phyloP scores from a whole-genome alignment of 164 flowering plant genomes.

The Berberis vulgaris region DNA sequence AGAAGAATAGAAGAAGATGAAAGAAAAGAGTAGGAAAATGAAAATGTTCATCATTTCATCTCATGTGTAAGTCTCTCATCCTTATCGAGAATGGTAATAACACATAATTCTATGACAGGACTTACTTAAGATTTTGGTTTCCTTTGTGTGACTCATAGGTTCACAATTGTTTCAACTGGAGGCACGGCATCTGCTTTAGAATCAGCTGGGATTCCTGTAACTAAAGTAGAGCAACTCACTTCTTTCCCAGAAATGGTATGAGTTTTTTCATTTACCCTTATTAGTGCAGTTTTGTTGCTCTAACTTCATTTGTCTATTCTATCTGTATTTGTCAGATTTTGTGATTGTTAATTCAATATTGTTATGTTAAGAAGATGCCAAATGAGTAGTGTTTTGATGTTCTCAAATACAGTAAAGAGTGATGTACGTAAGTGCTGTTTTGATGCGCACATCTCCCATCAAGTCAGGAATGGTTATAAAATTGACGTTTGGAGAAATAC shows the following conservation, averaged over 20 bases:
- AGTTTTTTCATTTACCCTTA: not conserved
- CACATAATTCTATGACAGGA: not conserved
- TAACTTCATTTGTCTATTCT: not conserved
- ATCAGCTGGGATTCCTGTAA: conserved; percentile 71
- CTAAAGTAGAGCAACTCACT: conserved; percentile 89
- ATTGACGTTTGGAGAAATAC: no score
- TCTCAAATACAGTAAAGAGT: no score
- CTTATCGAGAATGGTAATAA: not conserved
- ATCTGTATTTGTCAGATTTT: no score
- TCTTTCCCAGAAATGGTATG: conserved; percentile 91
- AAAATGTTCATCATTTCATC: no score
- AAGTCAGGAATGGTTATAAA: no score
- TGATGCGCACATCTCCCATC: no score
- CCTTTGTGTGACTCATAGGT: conserved; percentile 29
- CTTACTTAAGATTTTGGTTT: not conserved
- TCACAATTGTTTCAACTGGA: conserved; percentile 93
- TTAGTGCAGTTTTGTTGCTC: not conserved
- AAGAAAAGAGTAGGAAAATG: no score
- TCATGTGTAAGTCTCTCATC: not conserved
- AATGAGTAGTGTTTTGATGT: no score
- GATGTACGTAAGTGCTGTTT: no score
- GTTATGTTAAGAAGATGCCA: no score
- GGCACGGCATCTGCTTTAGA: conserved; percentile 90
- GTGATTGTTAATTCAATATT: no score
- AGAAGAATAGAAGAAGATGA: no score